Percentiles rank a stretch among this genome's conserved stretches.
phyloP scores from a whole-genome alignment of 495 filamentous ascomycete genomes.

The Letharia lupina region DNA sequence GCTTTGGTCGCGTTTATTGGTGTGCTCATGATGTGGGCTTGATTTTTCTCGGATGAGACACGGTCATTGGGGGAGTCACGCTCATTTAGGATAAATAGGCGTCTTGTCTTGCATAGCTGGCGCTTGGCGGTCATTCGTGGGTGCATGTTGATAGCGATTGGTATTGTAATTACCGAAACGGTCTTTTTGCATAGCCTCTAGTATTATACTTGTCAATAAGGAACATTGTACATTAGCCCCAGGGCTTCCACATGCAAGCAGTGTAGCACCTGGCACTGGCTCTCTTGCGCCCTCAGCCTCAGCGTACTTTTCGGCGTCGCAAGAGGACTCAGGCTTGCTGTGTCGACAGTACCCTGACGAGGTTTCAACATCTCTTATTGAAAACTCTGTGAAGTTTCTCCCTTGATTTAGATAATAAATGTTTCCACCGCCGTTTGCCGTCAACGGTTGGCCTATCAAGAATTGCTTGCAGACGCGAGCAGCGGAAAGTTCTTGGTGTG shows the following conservation, averaged over 20 bases:
- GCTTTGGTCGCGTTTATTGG: slow-evolving; percentile 48
- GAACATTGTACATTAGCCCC: neutral
- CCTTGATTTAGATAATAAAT: neutral
- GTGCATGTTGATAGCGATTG: slow-evolving; percentile 6
- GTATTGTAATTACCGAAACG: slow-evolving; percentile 1
- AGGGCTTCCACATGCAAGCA: slow-evolving; percentile 5
- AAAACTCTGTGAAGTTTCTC: neutral
- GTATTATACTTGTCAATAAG: slow-evolving; percentile 10
- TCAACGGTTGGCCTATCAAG: neutral
- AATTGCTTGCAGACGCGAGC: neutral
- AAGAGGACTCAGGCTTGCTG: neutral
- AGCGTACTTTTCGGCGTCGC: neutral
- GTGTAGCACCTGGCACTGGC: neutral
- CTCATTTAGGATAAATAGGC: slow-evolving; percentile 24
- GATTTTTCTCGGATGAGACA: slow-evolving; percentile 6
- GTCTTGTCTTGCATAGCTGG: slow-evolving; percentile 15
- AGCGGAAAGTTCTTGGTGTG: neutral
- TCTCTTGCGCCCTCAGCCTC: neutral
- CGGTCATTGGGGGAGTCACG: slow-evolving; percentile 16
- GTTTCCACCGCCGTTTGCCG: neutral
- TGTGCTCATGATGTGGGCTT: slow-evolving; percentile 43
- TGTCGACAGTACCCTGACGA: neutral
- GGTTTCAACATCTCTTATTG: neutral
- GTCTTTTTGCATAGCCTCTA: neutral
- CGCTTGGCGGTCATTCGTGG: slow-evolving; percentile 2